phyloP scores from a whole-genome alignment of 2,329 filamentous ascomycete genomes.

The Periconia sp. region DNA sequence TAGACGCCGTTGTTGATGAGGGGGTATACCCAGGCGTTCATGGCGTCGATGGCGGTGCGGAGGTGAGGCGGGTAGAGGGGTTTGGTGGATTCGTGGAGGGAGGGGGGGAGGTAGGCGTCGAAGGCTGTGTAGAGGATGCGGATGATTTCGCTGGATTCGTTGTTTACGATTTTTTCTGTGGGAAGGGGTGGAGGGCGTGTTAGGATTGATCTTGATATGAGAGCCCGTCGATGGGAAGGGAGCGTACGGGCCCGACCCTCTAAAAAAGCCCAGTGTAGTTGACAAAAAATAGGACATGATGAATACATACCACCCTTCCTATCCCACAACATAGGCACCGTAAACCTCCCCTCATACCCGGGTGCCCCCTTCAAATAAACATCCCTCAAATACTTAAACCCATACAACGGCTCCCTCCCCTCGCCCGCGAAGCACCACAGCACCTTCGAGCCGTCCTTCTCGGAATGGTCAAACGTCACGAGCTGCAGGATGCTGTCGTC shows the following conservation, averaged over 20 bases:
- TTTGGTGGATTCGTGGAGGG: slow-evolving; percentile 58
- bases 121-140: slow-evolving; percentile 37
- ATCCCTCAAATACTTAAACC: slow-evolving; percentile 51
- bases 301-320: slow-evolving; percentile 50
- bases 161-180: slow-evolving; percentile 32
- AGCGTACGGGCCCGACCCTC: no score
- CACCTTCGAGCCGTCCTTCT: no score
- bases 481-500: slow-evolving; percentile 46
- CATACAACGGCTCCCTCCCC: slow-evolving; percentile 23
- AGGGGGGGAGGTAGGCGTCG: slow-evolving; percentile 22
- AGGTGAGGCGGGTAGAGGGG: slow-evolving; percentile 66
- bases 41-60: slow-evolving; percentile 68
- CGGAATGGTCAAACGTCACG: no score
- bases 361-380: slow-evolving; percentile 72
- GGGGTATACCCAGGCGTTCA: slow-evolving; percentile 79
- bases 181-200: neutral
- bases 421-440: slow-evolving; percentile 16
- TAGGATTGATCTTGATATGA: no score
- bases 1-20: slow-evolving; percentile 58
- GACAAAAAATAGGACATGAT: no score
- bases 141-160: slow-evolving; percentile 39
- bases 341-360: slow-evolving; percentile 58
- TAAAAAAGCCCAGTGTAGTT: no score
- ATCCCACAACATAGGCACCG: slow-evolving; percentile 76
- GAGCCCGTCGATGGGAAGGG: no score